Evolutionary conservation across 1,139 yeast genomes (phyloP).

Genomic region (Magnusiomyces starmeri): DNA sequence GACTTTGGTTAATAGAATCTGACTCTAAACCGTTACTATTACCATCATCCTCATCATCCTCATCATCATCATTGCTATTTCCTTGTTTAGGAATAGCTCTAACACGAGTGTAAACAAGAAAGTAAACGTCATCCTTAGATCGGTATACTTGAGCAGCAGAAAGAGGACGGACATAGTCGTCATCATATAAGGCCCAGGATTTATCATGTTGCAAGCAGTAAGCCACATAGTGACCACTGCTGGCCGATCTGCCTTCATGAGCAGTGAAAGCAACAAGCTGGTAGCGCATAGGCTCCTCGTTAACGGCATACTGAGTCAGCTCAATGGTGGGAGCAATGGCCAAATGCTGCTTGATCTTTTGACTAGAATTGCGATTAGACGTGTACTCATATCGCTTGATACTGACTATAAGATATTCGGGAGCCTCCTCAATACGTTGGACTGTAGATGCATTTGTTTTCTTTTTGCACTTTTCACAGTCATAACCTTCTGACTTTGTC

Average conservation of each 20-base stretch:
- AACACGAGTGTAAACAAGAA: constrained; percentile 60
- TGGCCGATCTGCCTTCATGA: constrained; percentile 88
- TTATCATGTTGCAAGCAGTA: constrained; percentile 82
- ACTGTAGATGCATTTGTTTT: constrained; percentile 73
- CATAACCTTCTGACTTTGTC: constrained; percentile 60
- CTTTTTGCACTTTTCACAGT: constrained; percentile 78
- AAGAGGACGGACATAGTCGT: constrained; percentile 73
- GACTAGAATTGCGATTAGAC: constrained; percentile 40
- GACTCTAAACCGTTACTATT: too few relatives aligned
- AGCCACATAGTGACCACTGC: constrained; percentile 89
- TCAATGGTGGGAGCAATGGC: constrained; percentile 73
- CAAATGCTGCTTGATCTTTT: constrained; percentile 83
- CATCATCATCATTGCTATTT: not conserved
- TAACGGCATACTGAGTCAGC: constrained; percentile 51
- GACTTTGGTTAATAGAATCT: too few relatives aligned
- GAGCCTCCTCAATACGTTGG: constrained; percentile 69
- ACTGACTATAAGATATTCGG: constrained; percentile 82
- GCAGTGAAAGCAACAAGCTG: constrained; percentile 79
- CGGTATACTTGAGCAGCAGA: constrained; percentile 66
- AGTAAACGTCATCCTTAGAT: constrained; percentile 63
- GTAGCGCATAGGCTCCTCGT: constrained; percentile 49
- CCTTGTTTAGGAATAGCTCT: not conserved
- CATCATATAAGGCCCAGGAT: constrained; percentile 90
- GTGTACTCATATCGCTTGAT: constrained; percentile 77
- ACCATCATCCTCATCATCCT: not conserved